Evolutionary conservation across 768 basidiomycete genomes (phyloP), one percentile per base, ranked within the genome.

Genomic region (Boletus tomentosulus): DNA sequence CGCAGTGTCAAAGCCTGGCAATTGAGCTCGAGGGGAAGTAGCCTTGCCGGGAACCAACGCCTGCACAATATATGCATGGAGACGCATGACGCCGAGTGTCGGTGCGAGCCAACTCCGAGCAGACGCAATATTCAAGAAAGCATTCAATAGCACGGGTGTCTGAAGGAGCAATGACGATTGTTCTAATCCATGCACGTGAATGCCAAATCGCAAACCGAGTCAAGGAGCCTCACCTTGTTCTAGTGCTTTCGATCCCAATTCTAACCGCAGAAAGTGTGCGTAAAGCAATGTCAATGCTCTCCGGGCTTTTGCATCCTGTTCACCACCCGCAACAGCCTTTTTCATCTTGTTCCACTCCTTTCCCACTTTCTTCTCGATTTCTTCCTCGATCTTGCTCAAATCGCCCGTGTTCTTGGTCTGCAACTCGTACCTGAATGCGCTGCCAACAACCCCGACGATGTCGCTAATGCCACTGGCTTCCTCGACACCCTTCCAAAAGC

Each of bases 71-170:
- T 85, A 84, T 4, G 89, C 82, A 59, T 95, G 87, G 27, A 99
- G 73, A 37, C 86, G 86, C 82, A 97, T 89, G 61, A 86, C 76
- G 30, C 81, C 74, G 35, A 95, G 74, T 0, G 91, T 85, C 1
- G 92, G 87, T 5, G 79, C 64, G 9, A 98, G 82, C 95, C 95
- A 99, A 64, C 85, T 92, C 58, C 93, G 91, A 0, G 94, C 80
- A 19, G 89, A 79, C 0, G 88, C 79, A 57, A 97, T 89, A 60
- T 83, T 87, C 50, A 95, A 79, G 25, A 98, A 75, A 0, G 93
- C 90, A 45, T 79, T 88, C 28, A 96, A 79, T 5, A 96, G 72
- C 13, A 78, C 67, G 5, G 91, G 92, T 0, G 82, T 80, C 61
- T 85, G 84, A 1, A 92, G 78, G 2, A 98, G 77, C 13, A 95